Evolutionary conservation across 163 green algal species (phyloP), one percentile per base, ranked within the genome.

Genomic region (Prototheca cutis): DNA sequence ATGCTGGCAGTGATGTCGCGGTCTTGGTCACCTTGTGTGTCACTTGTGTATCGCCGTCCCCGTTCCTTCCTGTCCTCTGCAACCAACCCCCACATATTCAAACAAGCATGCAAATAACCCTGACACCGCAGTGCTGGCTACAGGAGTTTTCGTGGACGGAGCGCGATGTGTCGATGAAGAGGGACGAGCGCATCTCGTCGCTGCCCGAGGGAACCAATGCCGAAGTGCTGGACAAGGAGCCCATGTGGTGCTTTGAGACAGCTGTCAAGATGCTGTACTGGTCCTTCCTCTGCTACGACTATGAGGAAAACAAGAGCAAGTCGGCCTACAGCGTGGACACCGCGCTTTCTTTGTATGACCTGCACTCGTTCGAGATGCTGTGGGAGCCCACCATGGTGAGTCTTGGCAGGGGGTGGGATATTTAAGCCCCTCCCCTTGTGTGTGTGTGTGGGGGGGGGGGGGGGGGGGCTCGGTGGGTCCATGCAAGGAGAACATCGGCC

Each of bases 61-160:
- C n/a, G n/a, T n/a, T n/a, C n/a, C n/a, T n/a, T n/a, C n/a, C n/a
- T n/a, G n/a, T n/a, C n/a, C n/a, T n/a, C n/a, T n/a, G n/a, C n/a
- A n/a, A n/a, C n/a, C n/a, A n/a, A n/a, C n/a, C n/a, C n/a, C n/a
- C n/a, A n/a, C n/a, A n/a, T n/a, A n/a, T n/a, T n/a, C n/a, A n/a
- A n/a, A n/a, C n/a, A n/a, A n/a, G n/a, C n/a, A n/a, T n/a, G n/a
- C n/a, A n/a, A n/a, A n/a, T n/a, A n/a, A n/a, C n/a, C n/a, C n/a
- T n/a, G n/a, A n/a, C n/a, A n/a, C 2, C 49, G 30, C 49, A 65
- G 57, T 57, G 61, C 2, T 71, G 64, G 63, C 62, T 68, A 1
- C 53, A 62, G 25, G 58, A 72, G 65, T 72, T 72, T 59, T 40
- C 58, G 2, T 72, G 65, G 65, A 66, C 58, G 4, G 65, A 72